A percentile compares a stretch with the other conserved stretches of the same genome.
These are phyloP conservation scores for Hypoxylon lenormandii DNA, from an alignment of 495 filamentous ascomycete species.

Conservation along the genomic window DNA sequence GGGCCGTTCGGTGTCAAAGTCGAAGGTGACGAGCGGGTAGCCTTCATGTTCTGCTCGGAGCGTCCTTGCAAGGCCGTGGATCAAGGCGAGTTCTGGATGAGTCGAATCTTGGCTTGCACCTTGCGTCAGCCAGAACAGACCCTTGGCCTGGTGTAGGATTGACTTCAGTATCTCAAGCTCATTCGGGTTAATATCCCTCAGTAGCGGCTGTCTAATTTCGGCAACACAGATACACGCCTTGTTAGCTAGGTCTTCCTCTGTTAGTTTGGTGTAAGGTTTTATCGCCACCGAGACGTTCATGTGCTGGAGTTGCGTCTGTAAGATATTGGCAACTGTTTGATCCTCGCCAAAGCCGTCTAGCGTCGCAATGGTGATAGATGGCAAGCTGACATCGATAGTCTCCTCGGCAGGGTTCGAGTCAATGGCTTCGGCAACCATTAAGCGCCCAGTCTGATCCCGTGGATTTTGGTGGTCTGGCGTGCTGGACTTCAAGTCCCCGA, in stretches of 20 bases:
- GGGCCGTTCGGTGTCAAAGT: slow-evolving; percentile 39
- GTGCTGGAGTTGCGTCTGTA: too few species aligned
- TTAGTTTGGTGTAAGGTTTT: not conserved
- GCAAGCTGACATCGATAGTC: not conserved
- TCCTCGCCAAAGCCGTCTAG: too few species aligned
- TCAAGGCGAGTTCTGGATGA: slow-evolving; percentile 47
- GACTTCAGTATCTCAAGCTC: slow-evolving; percentile 49
- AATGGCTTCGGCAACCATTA: not conserved
- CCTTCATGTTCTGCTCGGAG: slow-evolving; percentile 50
- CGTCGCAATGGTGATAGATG: too few species aligned
- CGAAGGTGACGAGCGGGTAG: slow-evolving; percentile 46
- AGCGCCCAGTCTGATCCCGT: not conserved
- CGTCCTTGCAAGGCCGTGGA: slow-evolving; percentile 51
- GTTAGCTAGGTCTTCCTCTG: slow-evolving; percentile 1
- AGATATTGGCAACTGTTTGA: too few species aligned
- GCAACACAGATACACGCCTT: slow-evolving; percentile 54
- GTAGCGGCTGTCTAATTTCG: slow-evolving; percentile 50
- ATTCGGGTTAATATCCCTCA: slow-evolving; percentile 36
- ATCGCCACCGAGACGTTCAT: too few species aligned
- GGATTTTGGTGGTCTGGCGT: slow-evolving; percentile 2
- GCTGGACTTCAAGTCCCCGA: slow-evolving; percentile 49
- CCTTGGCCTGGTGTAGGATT: slow-evolving; percentile 45
- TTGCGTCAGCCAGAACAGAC: slow-evolving; percentile 64
- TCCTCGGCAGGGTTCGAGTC: not conserved
- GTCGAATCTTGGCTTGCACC: slow-evolving; percentile 55